A percentile compares a stretch with the other conserved stretches of the same genome.
Conservation (phyloP, 1,139 yeast genomes). For the Kodamaea ohmeri region DNA sequence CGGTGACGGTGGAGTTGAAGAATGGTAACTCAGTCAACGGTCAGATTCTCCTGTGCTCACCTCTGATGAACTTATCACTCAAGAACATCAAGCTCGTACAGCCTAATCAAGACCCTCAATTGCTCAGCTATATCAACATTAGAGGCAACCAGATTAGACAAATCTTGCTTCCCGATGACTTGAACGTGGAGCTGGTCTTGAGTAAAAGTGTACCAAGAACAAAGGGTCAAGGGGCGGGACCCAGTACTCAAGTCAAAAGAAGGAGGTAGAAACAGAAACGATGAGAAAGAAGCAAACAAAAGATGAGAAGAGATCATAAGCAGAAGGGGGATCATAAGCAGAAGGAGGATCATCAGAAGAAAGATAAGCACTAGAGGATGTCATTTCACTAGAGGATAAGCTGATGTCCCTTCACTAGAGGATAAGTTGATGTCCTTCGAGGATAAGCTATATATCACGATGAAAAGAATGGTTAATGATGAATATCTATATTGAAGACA, state of each 20-base stretch:
- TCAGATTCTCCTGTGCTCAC: slow-evolving; percentile 72
- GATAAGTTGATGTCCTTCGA: too few species aligned
- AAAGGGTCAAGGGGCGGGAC: slow-evolving; percentile 44
- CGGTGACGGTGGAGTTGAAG: slow-evolving; percentile 88
- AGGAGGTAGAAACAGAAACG: slow-evolving; percentile 15
- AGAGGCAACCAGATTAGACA: slow-evolving; percentile 91
- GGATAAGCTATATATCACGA: too few species aligned
- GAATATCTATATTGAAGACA: too few species aligned
- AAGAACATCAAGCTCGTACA: slow-evolving; percentile 78
- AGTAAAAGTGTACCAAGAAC: slow-evolving; percentile 40
- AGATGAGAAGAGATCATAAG: background rate
- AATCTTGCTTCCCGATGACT: slow-evolving; percentile 80
- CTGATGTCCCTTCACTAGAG: too few species aligned
- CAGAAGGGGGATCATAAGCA: background rate
- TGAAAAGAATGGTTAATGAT: too few species aligned
- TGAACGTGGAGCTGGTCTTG: slow-evolving; percentile 75
- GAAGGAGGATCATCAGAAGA: background rate
- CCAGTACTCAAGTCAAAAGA: slow-evolving; percentile 26
- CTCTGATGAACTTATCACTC: slow-evolving; percentile 87
- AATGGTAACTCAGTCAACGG: slow-evolving; percentile 62
- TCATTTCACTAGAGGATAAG: too few species aligned
- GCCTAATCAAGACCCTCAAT: slow-evolving; percentile 68
- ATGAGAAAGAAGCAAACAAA: background rate
- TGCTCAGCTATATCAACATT: slow-evolving; percentile 75
- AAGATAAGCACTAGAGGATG: too few species aligned